Evolutionary conservation across 2,329 filamentous ascomycete species (phyloP), one percentile per base, ranked within the genome.

Genomic region (Colletotrichum lindemuthianum): DNA sequence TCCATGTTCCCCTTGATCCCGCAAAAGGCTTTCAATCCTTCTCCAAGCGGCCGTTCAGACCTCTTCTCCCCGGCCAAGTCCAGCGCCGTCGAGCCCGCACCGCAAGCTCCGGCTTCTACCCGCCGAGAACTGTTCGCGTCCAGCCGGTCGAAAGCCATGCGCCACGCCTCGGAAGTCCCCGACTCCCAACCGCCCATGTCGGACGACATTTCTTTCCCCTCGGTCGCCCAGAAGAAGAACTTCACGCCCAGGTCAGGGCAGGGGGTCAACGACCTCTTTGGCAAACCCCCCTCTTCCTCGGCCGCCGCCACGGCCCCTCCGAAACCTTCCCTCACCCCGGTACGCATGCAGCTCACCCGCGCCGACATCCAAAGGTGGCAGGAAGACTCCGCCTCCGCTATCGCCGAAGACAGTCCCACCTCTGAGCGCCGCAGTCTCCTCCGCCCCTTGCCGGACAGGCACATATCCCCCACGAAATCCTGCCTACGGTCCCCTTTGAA

Each of bases 401-500:
- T 78, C 50, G 78, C 75, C 33, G 76, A 79, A 12, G 73, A 74
- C 10, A 78, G 80, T 1, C 70, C 72, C 2, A 75, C 78, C 55
- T 72, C 79, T 78, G 77, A 4, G 70, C 78, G n/a, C 12, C 54
- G 36, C 11, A 57, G 16, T 24, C 24, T 24, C 36, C 79, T 84
- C 24, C 81, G 82, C 7, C 81, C 83, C 2, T 75, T 82, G 4
- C 84, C 85, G 11, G 78, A 82, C 55, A 82, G 79, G 65, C 78
- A 81, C n/a, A 80, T 81, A 5, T 88, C 85, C 1, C 86, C 86
- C 0, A 78, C 74, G 8, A 88, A 88, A 70, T 88, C 86, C 1
- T 84, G 80, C 68, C 74, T 88, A 32, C 81, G 86, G 15, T 86
- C 86, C 4, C 84, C 85, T 0, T 71, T 86, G 15, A 88, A 88